Conservation (phyloP, 345 rosid genomes). For the Linum tenue region DNA sequence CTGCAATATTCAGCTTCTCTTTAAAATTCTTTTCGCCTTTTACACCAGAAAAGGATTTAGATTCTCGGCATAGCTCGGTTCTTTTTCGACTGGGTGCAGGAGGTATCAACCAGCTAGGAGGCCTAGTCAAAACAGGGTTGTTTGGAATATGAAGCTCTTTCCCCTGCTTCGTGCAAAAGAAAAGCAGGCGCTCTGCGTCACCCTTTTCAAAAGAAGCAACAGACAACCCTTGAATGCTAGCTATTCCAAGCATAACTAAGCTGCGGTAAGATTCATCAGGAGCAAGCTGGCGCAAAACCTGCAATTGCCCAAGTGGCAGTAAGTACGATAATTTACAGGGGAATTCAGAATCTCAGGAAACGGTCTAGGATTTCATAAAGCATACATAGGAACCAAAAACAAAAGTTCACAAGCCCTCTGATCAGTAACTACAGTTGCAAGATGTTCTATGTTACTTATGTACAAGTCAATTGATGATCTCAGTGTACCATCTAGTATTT, state of each 20-base stretch:
- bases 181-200: conserved; percentile 87
- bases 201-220: conserved; percentile 97
- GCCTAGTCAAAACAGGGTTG: conserved; percentile 26
- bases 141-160: conserved; percentile 23
- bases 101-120: conserved; percentile 76
- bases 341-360: no score
- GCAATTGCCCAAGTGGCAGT: conserved; percentile 16
- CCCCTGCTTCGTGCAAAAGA: conserved; percentile 50
- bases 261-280: conserved; percentile 87
- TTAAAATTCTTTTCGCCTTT: conserved; percentile 41
- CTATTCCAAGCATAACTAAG: conserved; percentile 87
- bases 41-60: conserved; percentile 28
- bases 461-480: neutral
- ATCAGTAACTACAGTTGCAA: no score
- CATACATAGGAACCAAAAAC: neutral
- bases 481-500: neutral
- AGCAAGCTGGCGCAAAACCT: conserved; percentile 91
- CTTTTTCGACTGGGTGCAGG: conserved; percentile 74
- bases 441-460: no score
- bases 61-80: conserved; percentile 43
- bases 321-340: neutral
- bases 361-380: no score
- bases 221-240: conserved; percentile 88
- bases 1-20: conserved; percentile 47
- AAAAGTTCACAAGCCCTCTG: neutral